Percentiles rank a stretch among this genome's conserved stretches.
Conservation (phyloP, 1,284 basidiomycete genomes). For the Ceratobasidium papillatum region DNA sequence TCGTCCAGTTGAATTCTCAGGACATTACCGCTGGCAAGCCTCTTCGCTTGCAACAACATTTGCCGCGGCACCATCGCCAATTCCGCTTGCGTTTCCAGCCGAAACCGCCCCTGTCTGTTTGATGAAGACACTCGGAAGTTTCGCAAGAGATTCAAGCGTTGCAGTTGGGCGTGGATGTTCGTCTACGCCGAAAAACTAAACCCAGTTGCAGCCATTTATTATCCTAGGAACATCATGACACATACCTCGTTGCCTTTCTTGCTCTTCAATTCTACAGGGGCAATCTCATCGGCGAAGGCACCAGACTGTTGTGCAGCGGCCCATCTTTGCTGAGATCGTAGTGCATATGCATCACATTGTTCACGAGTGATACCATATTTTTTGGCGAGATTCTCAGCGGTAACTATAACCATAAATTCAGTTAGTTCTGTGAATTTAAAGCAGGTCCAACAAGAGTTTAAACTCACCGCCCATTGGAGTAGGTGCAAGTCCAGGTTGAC, state of each 20-base stretch:
- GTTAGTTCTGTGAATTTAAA: background rate
- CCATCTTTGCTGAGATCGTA: constrained; percentile 62
- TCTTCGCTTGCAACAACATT: constrained; percentile 61
- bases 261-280: constrained; percentile 56
- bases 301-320: constrained; percentile 58
- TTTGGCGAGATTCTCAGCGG: constrained; percentile 62
- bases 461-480: constrained; percentile 59
- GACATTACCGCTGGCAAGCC: constrained; percentile 51
- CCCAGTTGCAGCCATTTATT: constrained; percentile 43
- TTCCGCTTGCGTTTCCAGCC: constrained; percentile 62
- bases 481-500: constrained; percentile 46
- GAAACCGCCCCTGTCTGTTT: constrained; percentile 61
- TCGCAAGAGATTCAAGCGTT: constrained; percentile 55
- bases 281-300: constrained; percentile 60
- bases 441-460: background rate
- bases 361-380: constrained; percentile 62
- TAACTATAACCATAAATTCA: constrained; percentile 51
- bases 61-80: constrained; percentile 63
- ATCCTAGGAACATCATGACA: background rate
- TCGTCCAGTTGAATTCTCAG: background rate
- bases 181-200: constrained; percentile 52
- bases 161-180: constrained; percentile 61
- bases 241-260: constrained; percentile 50
- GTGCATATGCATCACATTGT: constrained; percentile 61
- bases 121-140: constrained; percentile 58